Percentiles rank a stretch among this genome's conserved stretches.
Conservation (phyloP, 495 filamentous ascomycete species). For the Penicillium macrosclerotiorum region DNA sequence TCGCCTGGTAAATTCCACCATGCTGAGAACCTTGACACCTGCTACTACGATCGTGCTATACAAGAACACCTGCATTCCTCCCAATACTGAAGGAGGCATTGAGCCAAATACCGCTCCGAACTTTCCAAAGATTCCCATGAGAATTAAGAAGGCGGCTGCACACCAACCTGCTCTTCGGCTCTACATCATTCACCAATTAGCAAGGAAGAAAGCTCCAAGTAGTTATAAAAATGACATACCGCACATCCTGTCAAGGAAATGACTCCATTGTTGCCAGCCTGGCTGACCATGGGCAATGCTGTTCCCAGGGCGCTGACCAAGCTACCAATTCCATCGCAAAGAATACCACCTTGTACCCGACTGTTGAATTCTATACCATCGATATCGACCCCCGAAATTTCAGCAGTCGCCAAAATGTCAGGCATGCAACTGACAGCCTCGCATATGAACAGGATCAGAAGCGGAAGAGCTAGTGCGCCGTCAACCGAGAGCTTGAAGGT, state of each 20-base stretch:
- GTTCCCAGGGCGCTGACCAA: conserved; percentile 73
- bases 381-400: conserved; percentile 73
- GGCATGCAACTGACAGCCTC: conserved; percentile 78
- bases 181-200: conserved; percentile 3
- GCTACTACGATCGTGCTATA: conserved; percentile 77
- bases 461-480: conserved; percentile 70
- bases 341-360: conserved; percentile 78
- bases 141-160: conserved; percentile 60
- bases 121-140: conserved; percentile 84
- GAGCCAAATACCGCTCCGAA: conserved; percentile 78
- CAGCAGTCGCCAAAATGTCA: conserved; percentile 79
- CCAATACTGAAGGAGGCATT: conserved; percentile 75
- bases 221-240: conserved; percentile 40
- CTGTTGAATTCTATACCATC: conserved; percentile 74
- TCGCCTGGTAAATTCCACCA: conserved; percentile 70
- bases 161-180: conserved; percentile 48
- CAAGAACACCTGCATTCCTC: conserved; percentile 87
- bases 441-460: conserved; percentile 56
- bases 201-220: too few relatives aligned
- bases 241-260: conserved; percentile 82
- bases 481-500: conserved; percentile 79
- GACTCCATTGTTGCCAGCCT: conserved; percentile 82
- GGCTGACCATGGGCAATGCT: conserved; percentile 71
- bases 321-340: conserved; percentile 78
- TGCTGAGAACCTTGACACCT: conserved; percentile 72